phyloP scores from a whole-genome alignment of 495 filamentous ascomycete genomes.

The Penicillium ucsense region DNA sequence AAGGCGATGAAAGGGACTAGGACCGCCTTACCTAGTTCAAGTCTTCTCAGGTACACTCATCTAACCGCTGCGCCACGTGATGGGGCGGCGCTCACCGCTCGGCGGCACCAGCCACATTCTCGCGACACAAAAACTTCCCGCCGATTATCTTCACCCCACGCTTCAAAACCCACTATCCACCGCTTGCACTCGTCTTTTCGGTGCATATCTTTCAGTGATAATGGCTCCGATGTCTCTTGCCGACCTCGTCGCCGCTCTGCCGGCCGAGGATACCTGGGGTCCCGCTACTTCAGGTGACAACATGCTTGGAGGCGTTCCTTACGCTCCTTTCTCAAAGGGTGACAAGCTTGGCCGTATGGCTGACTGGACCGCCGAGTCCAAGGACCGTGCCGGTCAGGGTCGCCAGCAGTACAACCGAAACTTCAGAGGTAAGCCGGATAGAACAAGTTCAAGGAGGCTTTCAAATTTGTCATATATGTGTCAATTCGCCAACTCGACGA shows the following conservation, averaged over 20 bases:
- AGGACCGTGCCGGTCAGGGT: slow-evolving; percentile 72
- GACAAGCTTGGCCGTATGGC: slow-evolving; percentile 99
- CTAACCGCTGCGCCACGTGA: not conserved
- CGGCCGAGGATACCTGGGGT: slow-evolving; percentile 70
- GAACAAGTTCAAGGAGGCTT: too few relatives aligned
- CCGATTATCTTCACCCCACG: slow-evolving; percentile 24
- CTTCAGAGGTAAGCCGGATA: slow-evolving; percentile 60
- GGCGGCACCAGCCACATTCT: slow-evolving; percentile 26
- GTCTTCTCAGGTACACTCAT: too few relatives aligned
- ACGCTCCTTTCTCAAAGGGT: slow-evolving; percentile 94
- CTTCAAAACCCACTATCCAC: slow-evolving; percentile 8
- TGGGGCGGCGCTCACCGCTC: slow-evolving; percentile 21
- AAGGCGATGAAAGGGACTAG: too few relatives aligned
- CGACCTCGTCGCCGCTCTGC: slow-evolving; percentile 50
- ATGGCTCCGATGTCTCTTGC: slow-evolving; percentile 51
- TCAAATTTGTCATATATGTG: too few relatives aligned
- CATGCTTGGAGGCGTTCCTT: slow-evolving; percentile 86
- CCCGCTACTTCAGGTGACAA: slow-evolving; percentile 72
- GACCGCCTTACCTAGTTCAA: too few relatives aligned
- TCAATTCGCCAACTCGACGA: too few relatives aligned
- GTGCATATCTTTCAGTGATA: slow-evolving; percentile 10
- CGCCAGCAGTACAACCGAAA: slow-evolving; percentile 83
- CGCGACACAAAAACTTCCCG: slow-evolving; percentile 38
- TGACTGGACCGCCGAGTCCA: slow-evolving; percentile 93
- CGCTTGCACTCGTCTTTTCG: slow-evolving; percentile 8